Conservation (phyloP, 2,329 filamentous ascomycete genomes). For the Cladorrhinum sp. region DNA sequence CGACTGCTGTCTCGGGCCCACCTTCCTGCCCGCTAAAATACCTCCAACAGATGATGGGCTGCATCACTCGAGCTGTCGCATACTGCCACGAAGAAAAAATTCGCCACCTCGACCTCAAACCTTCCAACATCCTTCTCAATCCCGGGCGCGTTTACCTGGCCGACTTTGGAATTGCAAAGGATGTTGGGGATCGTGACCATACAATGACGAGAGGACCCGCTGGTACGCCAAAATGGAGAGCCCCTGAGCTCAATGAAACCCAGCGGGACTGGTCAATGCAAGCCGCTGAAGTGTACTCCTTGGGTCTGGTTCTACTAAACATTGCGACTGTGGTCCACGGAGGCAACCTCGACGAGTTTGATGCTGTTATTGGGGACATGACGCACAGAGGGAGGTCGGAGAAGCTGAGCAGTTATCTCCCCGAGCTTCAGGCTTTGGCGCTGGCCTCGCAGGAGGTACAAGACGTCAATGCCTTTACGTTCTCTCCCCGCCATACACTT, state of each 20-base stretch:
- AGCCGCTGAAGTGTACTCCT: slow-evolving; percentile 46
- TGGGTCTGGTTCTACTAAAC: slow-evolving; percentile 45
- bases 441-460: slow-evolving; percentile 39
- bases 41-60: slow-evolving; percentile 43
- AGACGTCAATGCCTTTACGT: slow-evolving; percentile 37
- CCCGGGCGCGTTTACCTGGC: slow-evolving; percentile 45
- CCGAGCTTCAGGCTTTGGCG: slow-evolving; percentile 35
- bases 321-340: slow-evolving; percentile 44
- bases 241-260: slow-evolving; percentile 41
- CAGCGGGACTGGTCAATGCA: slow-evolving; percentile 43
- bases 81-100: slow-evolving; percentile 43
- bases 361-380: slow-evolving; percentile 35
- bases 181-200: slow-evolving; percentile 44
- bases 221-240: slow-evolving; percentile 44
- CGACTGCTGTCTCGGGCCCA: not conserved
- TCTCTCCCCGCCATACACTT: slow-evolving; percentile 40
- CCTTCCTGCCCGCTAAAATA: slow-evolving; percentile 39
- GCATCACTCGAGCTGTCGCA: slow-evolving; percentile 42
- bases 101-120: slow-evolving; percentile 48
- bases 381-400: slow-evolving; percentile 31
- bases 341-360: slow-evolving; percentile 38
- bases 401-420: slow-evolving; percentile 36
- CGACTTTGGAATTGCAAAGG: slow-evolving; percentile 48
- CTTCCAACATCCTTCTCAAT: slow-evolving; percentile 46
- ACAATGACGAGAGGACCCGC: slow-evolving; percentile 42